Base-by-base conservation (phyloP, 2,329 filamentous ascomycete genomes). In the Verticillium nubilum region DNA sequence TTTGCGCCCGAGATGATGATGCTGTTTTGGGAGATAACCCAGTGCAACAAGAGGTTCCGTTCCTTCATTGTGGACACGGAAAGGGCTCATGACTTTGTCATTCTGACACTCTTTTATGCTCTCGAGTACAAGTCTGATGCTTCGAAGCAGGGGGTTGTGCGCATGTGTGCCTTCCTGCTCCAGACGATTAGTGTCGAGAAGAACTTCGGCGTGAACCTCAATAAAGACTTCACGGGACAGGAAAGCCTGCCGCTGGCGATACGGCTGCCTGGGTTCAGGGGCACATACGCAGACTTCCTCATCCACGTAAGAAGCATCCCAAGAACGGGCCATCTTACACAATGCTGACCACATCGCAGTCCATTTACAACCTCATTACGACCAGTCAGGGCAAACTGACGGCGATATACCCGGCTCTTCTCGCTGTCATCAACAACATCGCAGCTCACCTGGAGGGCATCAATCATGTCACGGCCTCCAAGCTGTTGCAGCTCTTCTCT, bases 61-160 rank as follows among this genome's bases (percentile, higher is more conserved):
- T 92, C 92, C 1, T 99, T 97, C 74, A 95, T 99, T 68, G 94
- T 98, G 63, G 95, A 99, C 67, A 98, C 95, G 0, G 92, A 95
- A 69, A 83, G 94, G 58, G 91, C 91, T 0, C 91, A 97, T 68
- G 95, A 99, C 71, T 97, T 98, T 73, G 83, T 97, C 57, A 86
- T 98, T 13, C 79, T 98, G 23, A 87, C 96, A 47, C 78, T 98
- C 3, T 99, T 96, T 75, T 97, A 98, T 71, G 92, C 93, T 4
- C 86, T 97, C 54, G 92, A 97, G 70, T 90, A 95, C 73, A 92
- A 92, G 69, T 85, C 86, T 50, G 94, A 98, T 69, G 79, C 89
- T 23, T 87, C 92, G 1, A 96, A 94, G 72, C 93, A 97, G 73
- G 95, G 95, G 1, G 82, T 97, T 1, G 91, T 98, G 27, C 86